phyloP scores from a whole-genome alignment of 192 early-diverging fungal genomes.

The Podila clonocystis region DNA sequence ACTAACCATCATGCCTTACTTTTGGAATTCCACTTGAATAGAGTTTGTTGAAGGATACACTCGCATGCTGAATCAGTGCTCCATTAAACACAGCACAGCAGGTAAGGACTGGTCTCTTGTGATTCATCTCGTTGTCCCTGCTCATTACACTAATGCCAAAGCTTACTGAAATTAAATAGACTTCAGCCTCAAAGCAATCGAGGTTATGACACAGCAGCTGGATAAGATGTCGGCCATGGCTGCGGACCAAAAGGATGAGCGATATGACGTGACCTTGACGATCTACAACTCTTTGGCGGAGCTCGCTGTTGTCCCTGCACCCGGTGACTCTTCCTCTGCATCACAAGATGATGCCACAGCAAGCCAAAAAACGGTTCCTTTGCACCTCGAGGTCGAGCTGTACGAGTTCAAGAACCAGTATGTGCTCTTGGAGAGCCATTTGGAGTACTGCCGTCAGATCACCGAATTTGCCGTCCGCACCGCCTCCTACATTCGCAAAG shows the following conservation, averaged over 20 bases:
- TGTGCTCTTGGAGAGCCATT: constrained; percentile 20
- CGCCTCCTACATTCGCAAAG: constrained; percentile 12
- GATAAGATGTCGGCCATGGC: constrained; percentile 20
- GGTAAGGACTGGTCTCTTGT: constrained; percentile 6
- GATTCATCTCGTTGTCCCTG: background rate
- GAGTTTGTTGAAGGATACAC: constrained; percentile 24
- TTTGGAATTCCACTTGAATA: background rate
- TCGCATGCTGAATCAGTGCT: constrained; percentile 15
- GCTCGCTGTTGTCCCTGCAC: constrained; percentile 21
- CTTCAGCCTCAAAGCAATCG: constrained; percentile 16
- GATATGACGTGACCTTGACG: constrained; percentile 29
- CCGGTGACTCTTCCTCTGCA: background rate
- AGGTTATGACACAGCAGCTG: constrained; percentile 26
- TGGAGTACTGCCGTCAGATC: constrained; percentile 14
- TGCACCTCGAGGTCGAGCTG: constrained; percentile 46
- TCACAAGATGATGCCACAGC: constrained; percentile 8
- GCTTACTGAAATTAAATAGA: constrained; percentile 1
- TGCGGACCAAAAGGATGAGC: constrained; percentile 23
- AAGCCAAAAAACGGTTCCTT: constrained; percentile 17
- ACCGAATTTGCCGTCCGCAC: constrained; percentile 1
- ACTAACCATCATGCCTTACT: background rate
- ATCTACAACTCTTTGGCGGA: constrained; percentile 35
- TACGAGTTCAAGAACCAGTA: constrained; percentile 41
- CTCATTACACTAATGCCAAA: background rate
- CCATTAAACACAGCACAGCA: constrained; percentile 9